Conservation (phyloP, 2,329 filamentous ascomycete species). For the Fusarium nygamai region DNA sequence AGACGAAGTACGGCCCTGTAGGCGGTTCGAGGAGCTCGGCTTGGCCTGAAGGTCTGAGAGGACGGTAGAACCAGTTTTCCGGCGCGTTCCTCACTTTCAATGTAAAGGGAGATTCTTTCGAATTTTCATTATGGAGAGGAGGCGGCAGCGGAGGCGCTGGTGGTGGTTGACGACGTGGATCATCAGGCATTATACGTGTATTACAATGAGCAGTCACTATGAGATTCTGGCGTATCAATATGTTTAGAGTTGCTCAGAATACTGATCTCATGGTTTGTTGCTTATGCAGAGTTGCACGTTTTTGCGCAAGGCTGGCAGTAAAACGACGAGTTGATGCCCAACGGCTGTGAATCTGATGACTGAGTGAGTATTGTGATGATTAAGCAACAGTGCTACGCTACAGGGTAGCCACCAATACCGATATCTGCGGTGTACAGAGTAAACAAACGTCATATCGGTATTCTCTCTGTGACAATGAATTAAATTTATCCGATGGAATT, state of each 20-base stretch:
- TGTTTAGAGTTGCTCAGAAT: accelerated
- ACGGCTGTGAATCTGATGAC: neutral
- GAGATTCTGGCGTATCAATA: neutral
- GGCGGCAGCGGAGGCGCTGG: neutral
- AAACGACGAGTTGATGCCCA: neutral
- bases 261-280: neutral
- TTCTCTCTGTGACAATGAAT: neutral
- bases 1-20: neutral
- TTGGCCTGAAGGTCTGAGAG: accelerated
- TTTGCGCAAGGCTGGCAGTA: too few species aligned
- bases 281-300: accelerated
- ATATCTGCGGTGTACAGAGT: accelerated
- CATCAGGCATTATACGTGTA: neutral
- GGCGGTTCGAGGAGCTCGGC: neutral
- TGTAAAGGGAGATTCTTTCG: neutral
- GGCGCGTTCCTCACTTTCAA: neutral
- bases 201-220: neutral
- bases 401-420: neutral
- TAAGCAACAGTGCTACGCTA: neutral
- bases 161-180: neutral
- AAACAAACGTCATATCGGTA: neutral
- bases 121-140: accelerated
- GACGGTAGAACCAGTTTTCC: neutral
- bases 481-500: too few species aligned
- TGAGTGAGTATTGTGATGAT: neutral